Base-by-base conservation (phyloP, 129 eudicot species). In the Helianthus tuberosus region DNA sequence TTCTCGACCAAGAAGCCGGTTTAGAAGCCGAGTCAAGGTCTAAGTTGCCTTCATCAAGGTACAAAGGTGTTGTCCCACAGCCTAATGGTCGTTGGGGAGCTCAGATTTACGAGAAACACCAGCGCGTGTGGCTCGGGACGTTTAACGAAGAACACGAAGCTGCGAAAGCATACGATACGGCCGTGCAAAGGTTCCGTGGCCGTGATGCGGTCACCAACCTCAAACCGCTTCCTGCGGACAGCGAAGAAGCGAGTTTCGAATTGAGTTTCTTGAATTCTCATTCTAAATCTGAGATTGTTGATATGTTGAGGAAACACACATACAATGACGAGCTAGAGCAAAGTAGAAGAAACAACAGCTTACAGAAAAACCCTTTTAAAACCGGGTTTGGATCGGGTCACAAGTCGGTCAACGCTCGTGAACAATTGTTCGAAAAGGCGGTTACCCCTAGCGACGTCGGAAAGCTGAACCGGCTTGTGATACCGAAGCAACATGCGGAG, bases 21-120 rank as follows among this genome's bases (percentile, higher is more conserved):
- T 72, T 84, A n/a, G 98, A 89, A 72, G 94, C 90, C 16, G 96
- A 89, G 78, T 92, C 98, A 8, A 73, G 86, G 20, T 43, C 47
- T 9, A 92, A 92, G 80, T 87, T 92, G 12, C 98, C 95, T 8
- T 92, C 98, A 0, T 92, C 98, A 13, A 55, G 80, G 20, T 92
- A 68, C 84, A 93, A 93, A 64, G 98, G 98, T 0, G 98, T 93
- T n/a, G 98, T 93, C 72, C 96, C 98, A 4, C 98, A 93, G 71
- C 98, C 96, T 1, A 93, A 93, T 70, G 98, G 98, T 52, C 79
- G 96, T 10, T 93, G 96, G 96, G 98, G 98, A 0, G 98, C 98
- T 6, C 98, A 93, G 73, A 93, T 93, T 63, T 93, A 93, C 71
- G 98, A 89, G 78, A 93, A 87, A 55, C 96, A 93, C 77, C 92